Base-by-base conservation (phyloP, 2,329 filamentous ascomycete genomes). In the Akanthomyces dipterigenus region DNA sequence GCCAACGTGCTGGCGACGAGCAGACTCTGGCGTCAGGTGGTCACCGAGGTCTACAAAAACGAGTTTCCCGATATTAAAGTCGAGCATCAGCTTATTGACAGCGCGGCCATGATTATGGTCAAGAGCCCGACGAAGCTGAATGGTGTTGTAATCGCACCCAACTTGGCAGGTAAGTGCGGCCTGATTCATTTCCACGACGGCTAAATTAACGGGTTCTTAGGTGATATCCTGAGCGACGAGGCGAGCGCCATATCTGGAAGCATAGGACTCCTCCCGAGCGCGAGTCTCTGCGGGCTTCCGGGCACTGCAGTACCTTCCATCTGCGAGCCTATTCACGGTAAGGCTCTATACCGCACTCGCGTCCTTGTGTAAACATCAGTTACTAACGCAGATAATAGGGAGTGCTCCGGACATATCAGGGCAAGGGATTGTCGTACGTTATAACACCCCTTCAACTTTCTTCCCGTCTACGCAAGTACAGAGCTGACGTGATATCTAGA, bases 321-420 rank as follows among this genome's bases (percentile, higher is more conserved):
- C 70, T 99, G 96, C 74, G 93, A 98, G 82, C 93, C 93, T 28
- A 98, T 99, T 69, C 93, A 99, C 75, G 93, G 91, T 91, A 80
- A 22, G 18, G n/a, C n/a, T n/a, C n/a, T n/a, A n/a, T n/a, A n/a
- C n/a, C n/a, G n/a, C n/a, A n/a, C n/a, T n/a, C n/a, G n/a, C n/a
- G n/a, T n/a, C n/a, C n/a, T n/a, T n/a, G n/a, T n/a, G n/a, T n/a
- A n/a, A n/a, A n/a, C n/a, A n/a, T n/a, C n/a, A n/a, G n/a, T n/a
- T n/a, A n/a, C n/a, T n/a, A n/a, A n/a, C n/a, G n/a, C n/a, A n/a
- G n/a, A n/a, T n/a, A n/a, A n/a, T n/a, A n/a, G n/a, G n/a, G n/a
- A 34, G 31, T 50, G 93, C 93, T 22, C 93, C 93, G 31, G 93
- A 98, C 71, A 98, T 98, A 70, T 91, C 90, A 2, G 93, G 93